phyloP scores from a whole-genome alignment of 345 rosid genomes.

The Raphanus sativus region DNA sequence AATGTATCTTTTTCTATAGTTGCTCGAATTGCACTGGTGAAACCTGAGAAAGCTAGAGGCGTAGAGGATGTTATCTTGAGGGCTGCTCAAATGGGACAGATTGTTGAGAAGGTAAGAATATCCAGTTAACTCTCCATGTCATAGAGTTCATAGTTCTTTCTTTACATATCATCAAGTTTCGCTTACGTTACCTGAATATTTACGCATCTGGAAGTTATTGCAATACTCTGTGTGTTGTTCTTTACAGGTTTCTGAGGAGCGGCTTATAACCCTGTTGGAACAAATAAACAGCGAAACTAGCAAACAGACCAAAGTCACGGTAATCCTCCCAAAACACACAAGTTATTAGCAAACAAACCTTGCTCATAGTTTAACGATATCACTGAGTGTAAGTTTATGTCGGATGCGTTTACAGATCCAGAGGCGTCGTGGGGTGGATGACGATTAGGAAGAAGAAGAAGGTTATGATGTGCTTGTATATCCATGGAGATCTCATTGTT shows the following conservation, averaged over 20 bases:
- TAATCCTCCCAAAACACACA: constrained; percentile 19
- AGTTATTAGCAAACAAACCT: neutral
- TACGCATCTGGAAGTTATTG: constrained; percentile 1
- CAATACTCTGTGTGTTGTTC: neutral
- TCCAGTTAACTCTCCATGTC: neutral
- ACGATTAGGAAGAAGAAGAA: constrained; percentile 51
- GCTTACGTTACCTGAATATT: neutral
- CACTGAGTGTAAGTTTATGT: neutral
- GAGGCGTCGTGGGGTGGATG: constrained; percentile 90
- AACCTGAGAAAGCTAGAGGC: constrained; percentile 95
- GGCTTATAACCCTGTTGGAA: constrained; percentile 82
- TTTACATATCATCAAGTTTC: neutral
- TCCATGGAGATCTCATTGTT: constrained; percentile 1
- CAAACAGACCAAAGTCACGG: constrained; percentile 93
- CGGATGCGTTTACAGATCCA: constrained; percentile 59
- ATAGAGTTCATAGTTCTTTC: neutral
- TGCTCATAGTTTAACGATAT: neutral
- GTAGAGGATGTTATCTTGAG: constrained; percentile 88
- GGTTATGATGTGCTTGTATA: neutral
- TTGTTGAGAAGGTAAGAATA: constrained; percentile 72
- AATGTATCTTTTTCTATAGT: constrained; percentile 41
- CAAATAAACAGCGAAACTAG: constrained; percentile 89
- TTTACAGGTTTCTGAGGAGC: constrained; percentile 81
- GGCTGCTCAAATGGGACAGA: constrained; percentile 93
- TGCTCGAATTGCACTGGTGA: constrained; percentile 93